phyloP scores from a whole-genome alignment of 352 stramenopile genomes.

The Pilasporangium apinafurcum region DNA sequence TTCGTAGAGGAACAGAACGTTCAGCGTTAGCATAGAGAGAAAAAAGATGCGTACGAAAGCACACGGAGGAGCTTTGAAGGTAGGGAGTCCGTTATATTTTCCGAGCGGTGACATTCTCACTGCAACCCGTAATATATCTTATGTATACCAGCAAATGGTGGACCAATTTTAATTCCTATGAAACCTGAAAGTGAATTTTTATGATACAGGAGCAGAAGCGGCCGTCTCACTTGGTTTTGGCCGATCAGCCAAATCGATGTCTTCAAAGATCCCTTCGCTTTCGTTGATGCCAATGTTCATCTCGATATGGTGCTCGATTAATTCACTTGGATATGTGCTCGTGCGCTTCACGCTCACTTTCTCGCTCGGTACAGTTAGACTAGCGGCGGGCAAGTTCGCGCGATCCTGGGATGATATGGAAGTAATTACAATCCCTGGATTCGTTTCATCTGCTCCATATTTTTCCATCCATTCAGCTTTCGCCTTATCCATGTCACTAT shows the following conservation, averaged over 20 bases:
- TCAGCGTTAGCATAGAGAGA: too few relatives aligned
- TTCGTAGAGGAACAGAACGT: too few relatives aligned
- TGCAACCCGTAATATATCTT: too few relatives aligned
- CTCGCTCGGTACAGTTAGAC: neutral
- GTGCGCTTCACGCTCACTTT: slow-evolving; percentile 6
- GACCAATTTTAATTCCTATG: too few relatives aligned
- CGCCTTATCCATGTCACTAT: slow-evolving; percentile 24
- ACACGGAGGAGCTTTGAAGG: too few relatives aligned
- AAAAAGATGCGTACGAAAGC: too few relatives aligned
- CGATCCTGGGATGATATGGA: neutral
- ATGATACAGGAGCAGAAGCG: too few relatives aligned
- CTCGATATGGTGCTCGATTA: slow-evolving; percentile 18
- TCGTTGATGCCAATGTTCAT: slow-evolving; percentile 32
- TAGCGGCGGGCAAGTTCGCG: neutral
- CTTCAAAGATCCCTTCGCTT: slow-evolving; percentile 49
- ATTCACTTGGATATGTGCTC: slow-evolving; percentile 9
- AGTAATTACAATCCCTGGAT: neutral
- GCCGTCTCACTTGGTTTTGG: too few relatives aligned
- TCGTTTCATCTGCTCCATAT: slow-evolving; percentile 20
- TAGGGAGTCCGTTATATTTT: too few relatives aligned
- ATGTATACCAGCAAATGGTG: too few relatives aligned
- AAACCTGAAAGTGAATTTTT: too few relatives aligned
- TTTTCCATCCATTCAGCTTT: slow-evolving; percentile 36
- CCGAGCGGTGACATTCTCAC: too few relatives aligned
- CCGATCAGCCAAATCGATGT: slow-evolving; percentile 19